Evolutionary conservation across 345 rosid genomes (phyloP).

Genomic region (Aquilaria malaccensis): DNA sequence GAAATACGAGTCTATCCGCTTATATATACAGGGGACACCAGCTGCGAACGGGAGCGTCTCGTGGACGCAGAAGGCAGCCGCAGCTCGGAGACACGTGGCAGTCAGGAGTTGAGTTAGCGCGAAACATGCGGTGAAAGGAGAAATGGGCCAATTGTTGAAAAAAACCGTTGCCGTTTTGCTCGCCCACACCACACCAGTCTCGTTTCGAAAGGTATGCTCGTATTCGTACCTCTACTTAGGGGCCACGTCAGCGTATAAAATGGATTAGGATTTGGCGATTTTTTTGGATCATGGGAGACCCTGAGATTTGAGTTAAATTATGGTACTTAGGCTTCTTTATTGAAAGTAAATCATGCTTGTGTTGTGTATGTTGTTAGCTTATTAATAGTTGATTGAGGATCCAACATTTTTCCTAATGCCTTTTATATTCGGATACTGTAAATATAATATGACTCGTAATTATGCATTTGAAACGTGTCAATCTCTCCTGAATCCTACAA

Average conservation of each 20-base stretch:
- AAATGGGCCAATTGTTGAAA: background rate
- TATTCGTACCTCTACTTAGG: background rate
- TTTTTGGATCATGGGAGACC: background rate
- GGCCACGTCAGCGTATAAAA: conserved; percentile 4
- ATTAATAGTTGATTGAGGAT: no score
- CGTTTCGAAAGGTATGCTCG: no score
- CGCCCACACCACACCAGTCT: background rate
- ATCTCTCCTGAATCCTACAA: no score
- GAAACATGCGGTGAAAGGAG: background rate
- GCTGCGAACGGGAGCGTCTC: conserved; percentile 3
- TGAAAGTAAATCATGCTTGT: background rate
- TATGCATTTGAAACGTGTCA: no score
- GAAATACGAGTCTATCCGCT: background rate
- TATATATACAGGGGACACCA: background rate
- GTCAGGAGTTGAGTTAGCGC: conserved; percentile 9
- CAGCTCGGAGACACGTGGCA: conserved; percentile 4
- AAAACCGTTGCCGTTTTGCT: conserved; percentile 18
- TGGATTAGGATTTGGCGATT: background rate
- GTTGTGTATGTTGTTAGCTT: background rate
- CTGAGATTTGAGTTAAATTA: no score
- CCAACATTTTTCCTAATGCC: no score
- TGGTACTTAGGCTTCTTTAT: no score
- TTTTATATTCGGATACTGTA: no score
- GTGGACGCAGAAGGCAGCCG: background rate
- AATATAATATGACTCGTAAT: no score